A percentile compares a stretch with the other conserved stretches of the same genome.
phyloP scores from a whole-genome alignment of 331 rosid species.

The Quercus tomentella region DNA sequence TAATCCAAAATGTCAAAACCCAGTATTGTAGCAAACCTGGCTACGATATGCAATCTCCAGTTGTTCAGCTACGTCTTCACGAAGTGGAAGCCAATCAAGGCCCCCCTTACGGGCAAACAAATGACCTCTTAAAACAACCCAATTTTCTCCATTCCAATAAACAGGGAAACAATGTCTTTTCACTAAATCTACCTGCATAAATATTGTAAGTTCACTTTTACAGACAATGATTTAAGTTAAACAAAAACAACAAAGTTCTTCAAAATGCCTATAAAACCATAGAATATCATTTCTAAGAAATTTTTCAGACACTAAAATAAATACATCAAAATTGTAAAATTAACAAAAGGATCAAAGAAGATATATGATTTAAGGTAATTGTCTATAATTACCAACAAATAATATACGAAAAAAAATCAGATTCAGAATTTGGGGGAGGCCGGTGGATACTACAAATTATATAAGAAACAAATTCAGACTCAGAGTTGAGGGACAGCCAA shows the following conservation, averaged over 20 bases:
- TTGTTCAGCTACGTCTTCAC: constrained; percentile 93
- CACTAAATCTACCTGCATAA: constrained; percentile 74
- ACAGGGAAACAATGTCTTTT: constrained; percentile 89
- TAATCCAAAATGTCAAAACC: neutral
- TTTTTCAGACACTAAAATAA: neutral
- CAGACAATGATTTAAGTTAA: neutral
- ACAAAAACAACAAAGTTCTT: neutral
- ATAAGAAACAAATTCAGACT: neutral
- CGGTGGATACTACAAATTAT: neutral
- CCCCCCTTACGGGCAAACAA: constrained; percentile 99
- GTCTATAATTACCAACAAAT: too few relatives aligned
- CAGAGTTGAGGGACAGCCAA: neutral
- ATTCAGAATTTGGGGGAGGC: neutral
- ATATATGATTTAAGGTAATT: neutral
- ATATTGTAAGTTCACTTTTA: constrained; percentile 13
- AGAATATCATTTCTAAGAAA: neutral
- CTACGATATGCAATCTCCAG: constrained; percentile 78
- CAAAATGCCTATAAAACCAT: constrained; percentile 6
- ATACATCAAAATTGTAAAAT: neutral
- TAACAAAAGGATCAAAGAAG: neutral
- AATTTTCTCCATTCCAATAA: constrained; percentile 95
- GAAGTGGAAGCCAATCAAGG: constrained; percentile 92
- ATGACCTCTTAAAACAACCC: constrained; percentile 92
- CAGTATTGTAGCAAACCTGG: constrained; percentile 49
- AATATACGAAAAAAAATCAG: neutral